phyloP scores from a whole-genome alignment of 2,329 filamentous ascomycete genomes.

The Talaromyces pinophilus region DNA sequence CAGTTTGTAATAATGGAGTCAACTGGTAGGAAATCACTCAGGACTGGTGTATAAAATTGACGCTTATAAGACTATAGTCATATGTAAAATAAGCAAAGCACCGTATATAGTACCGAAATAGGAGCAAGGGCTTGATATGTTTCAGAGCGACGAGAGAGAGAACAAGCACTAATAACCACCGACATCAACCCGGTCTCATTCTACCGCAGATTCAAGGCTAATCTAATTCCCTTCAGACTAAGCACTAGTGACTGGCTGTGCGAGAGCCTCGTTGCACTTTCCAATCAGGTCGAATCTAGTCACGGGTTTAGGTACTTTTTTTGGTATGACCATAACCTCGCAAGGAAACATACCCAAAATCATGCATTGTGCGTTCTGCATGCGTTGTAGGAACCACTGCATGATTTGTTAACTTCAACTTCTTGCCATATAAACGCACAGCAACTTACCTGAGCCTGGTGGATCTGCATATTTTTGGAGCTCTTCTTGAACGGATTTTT shows the following conservation, averaged over 20 bases:
- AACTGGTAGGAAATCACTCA: too few species aligned
- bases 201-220: not conserved
- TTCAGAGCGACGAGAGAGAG: not conserved
- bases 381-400: not conserved
- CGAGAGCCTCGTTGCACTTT: not conserved
- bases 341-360: not conserved
- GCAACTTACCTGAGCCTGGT: not conserved
- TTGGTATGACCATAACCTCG: not conserved
- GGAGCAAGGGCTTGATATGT: not conserved
- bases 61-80: too few species aligned
- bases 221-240: not conserved
- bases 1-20: too few species aligned
- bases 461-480: slow-evolving; percentile 6
- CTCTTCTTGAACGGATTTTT: slow-evolving; percentile 5
- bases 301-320: not conserved
- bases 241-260: not conserved
- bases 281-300: not conserved
- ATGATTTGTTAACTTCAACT: not conserved
- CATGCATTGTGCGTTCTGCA: slow-evolving; percentile 8
- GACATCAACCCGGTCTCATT: not conserved
- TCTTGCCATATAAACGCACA: not conserved
- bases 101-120: not conserved
- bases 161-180: not conserved
- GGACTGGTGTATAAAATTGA: too few species aligned
- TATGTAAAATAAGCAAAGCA: not conserved